Evolutionary conservation across 768 basidiomycete species (phyloP), one percentile per base, ranked within the genome.

Genomic region (Suillus spraguei): DNA sequence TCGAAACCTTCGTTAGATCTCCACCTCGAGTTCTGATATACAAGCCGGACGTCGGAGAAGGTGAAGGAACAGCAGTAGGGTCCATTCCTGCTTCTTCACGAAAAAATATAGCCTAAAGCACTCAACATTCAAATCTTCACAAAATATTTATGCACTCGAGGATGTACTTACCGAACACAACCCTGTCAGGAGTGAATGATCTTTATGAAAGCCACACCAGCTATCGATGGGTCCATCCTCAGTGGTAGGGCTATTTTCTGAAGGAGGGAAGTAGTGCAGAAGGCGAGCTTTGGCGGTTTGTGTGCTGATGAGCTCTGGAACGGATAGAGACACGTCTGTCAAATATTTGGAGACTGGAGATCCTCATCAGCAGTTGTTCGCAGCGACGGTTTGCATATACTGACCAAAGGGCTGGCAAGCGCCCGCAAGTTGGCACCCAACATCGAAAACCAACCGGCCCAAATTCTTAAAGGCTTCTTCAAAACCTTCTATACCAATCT

Each of bases 161-260:
- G 60, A 32, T 5, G 41, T 33, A 68, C 84, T 73, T 72, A 91
- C 91, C 56, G 93, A 91, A 76, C 95, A 98, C 39, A 99, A 85
- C 2, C 95, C 97, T 2, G 97, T 99, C 61, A 99, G 77, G 44
- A 94, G 75, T 9, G 90, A 90, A 70, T 98, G 95, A 72, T 99
- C 97, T 24, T 95, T 80, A 75, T 99, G 97, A 69, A 95, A 95
- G 20, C 97, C 97, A 78, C 97, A 99, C 87, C 94, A 95, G 67
- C 87, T 92, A 67, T 97, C 94, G 35, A 94, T 77, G 2, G 87
- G 80, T 55, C 88, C 89, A 65, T 89, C 85, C 41, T 88, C 84
- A 5, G 71, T 64, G 6, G 69, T 66, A 22, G 73, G 66, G 22
- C 66, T 69, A 53, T 77, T 82, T 2, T 82, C 73, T 33, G 82